A percentile compares a stretch with the other conserved stretches of the same genome.
These are phyloP conservation scores for Xylaria nigripes DNA, from an alignment of 495 filamentous ascomycete genomes.

Conservation along the genomic window DNA sequence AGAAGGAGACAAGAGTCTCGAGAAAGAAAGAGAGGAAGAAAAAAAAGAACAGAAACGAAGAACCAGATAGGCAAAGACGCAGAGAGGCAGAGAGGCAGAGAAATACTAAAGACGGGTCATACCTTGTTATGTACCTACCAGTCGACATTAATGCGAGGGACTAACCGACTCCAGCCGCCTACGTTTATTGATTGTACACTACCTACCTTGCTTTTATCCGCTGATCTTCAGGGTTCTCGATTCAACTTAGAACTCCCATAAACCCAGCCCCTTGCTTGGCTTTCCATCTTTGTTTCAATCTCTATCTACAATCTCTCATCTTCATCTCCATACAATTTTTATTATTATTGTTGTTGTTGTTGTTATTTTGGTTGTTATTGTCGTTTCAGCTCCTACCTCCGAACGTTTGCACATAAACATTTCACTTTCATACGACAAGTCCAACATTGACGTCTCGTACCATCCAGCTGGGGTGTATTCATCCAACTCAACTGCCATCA, in stretches of 20 bases:
- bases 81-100: neutral
- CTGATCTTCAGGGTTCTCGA: neutral
- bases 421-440: constrained; percentile 1
- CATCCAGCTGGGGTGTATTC: neutral
- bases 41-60: too few species aligned
- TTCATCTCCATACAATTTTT: neutral
- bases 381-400: neutral
- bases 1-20: neutral
- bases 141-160: neutral
- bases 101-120: neutral
- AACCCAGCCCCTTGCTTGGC: neutral
- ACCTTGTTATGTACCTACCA: neutral
- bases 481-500: neutral
- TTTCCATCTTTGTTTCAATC: neutral
- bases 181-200: too few species aligned
- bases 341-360: neutral
- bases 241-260: neutral
- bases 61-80: too few species aligned
- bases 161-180: neutral
- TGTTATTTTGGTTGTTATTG: neutral
- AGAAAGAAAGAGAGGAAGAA: neutral
- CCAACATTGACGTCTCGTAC: neutral
- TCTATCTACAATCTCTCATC: neutral
- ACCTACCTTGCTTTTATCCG: neutral
- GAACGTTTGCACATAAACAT: neutral